Conservation (phyloP, 2,329 filamentous ascomycete genomes). For the Sphaerulina vaccinii region DNA sequence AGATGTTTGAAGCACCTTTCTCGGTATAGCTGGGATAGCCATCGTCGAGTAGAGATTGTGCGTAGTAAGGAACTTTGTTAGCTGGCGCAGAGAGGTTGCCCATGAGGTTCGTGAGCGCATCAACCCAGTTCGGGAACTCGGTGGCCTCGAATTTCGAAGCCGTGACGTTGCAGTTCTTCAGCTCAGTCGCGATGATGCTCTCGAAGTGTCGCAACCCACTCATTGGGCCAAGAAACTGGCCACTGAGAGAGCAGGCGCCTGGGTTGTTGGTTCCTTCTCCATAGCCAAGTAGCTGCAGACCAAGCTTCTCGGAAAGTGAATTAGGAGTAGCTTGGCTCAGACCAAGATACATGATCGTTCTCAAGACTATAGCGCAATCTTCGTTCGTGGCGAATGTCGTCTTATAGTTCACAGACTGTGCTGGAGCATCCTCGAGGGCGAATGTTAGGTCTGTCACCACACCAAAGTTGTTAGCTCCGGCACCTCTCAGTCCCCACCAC, state of each 20-base stretch:
- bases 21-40: constrained; percentile 15
- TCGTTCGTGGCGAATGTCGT: constrained; percentile 16
- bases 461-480: constrained; percentile 24
- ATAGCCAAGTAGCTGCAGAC: constrained; percentile 18
- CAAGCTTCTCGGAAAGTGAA: constrained; percentile 12
- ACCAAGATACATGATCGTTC: constrained; percentile 16
- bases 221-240: constrained; percentile 18
- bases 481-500: constrained; percentile 23
- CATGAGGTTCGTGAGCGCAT: constrained; percentile 20
- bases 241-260: constrained; percentile 18
- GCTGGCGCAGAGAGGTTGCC: constrained; percentile 19
- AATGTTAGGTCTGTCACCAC: constrained; percentile 17
- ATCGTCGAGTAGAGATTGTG: constrained; percentile 19
- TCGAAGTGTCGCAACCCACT: constrained; percentile 9
- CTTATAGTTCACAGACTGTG: constrained; percentile 17
- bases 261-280: constrained; percentile 13
- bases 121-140: constrained; percentile 17
- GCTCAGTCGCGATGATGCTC: constrained; percentile 5
- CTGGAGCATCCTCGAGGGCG: constrained; percentile 10
- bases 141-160: constrained; percentile 13
- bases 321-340: neutral
- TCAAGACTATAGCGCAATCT: constrained; percentile 18
- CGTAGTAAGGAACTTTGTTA: constrained; percentile 21
- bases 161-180: constrained; percentile 8
- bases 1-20: constrained; percentile 6